Base-by-base conservation (phyloP, 108 stramenopile species). In the Bacterosira constricta region DNA sequence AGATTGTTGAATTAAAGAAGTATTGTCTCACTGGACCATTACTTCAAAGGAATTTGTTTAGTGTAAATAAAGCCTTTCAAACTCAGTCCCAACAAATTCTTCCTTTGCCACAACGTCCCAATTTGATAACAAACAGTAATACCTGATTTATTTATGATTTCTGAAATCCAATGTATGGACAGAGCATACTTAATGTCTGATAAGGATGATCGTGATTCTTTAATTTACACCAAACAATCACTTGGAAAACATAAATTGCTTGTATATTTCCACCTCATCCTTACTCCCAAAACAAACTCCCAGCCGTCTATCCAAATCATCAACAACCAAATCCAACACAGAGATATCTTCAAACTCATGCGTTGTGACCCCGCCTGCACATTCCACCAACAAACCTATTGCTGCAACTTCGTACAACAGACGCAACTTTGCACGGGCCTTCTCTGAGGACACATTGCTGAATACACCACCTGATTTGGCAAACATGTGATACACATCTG, bases 321-420 rank as follows among this genome's bases (percentile, higher is more conserved):
- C 90, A 75, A 91, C 69, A 37, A 36, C 69, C 12, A 88, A 60
- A 69, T 97, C 95, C 38, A 97, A 68, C 38, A 96, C 93, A 12
- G 87, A 88, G n/a, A 79, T 89, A 49, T 88, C 88, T 35, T 79
- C 81, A 30, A 82, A 82, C 49, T 87, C 89, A 73, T 90, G 86
- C 10, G 87, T 88, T 29, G 94, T 89, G 64, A 77, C 63, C 26
- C 97, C 97, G 3, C 95, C 97, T 4, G 93, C 83, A 69, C 89
- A 88, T 64, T 96, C 95, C 25, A 97, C 89, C 50, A 97, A 58
- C 70, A 96, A 76, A 23, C 87, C 94, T 45, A 96, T 88, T 12
- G 94, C 92, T 61, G 92, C 93, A 2, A 94, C 97, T 74, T 98
- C 97, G 82, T 96, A 98, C 25, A 96, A 87, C 63, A 98, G 75